Conservation (phyloP, 768 basidiomycete species). For the Ramaria sp. region DNA sequence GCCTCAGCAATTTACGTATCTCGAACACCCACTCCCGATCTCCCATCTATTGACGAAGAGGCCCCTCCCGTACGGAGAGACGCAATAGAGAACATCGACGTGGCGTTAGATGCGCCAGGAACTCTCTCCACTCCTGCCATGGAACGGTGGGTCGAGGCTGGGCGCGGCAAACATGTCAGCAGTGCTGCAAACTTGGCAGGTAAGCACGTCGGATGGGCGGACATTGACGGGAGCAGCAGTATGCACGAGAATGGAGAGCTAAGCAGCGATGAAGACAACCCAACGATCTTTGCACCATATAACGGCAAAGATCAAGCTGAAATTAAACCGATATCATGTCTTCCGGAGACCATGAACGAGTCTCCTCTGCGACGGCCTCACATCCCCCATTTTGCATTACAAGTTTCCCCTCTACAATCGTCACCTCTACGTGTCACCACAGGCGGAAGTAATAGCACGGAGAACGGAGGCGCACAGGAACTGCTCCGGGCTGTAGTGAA, state of each 20-base stretch:
- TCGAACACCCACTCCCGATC: not conserved
- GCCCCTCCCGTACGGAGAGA: not conserved
- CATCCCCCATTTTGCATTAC: slow-evolving; percentile 21
- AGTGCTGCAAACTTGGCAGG: slow-evolving; percentile 24
- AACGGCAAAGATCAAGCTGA: slow-evolving; percentile 21
- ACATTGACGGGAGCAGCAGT: slow-evolving; percentile 15
- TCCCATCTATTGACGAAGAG: not conserved
- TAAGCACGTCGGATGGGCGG: slow-evolving; percentile 40
- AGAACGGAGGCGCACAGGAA: slow-evolving; percentile 40
- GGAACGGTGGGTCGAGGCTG: slow-evolving; percentile 38
- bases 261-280: slow-evolving; percentile 9
- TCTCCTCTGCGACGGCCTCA: slow-evolving; percentile 7
- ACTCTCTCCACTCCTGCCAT: slow-evolving; percentile 46
- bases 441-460: slow-evolving; percentile 17
- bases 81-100: not conserved
- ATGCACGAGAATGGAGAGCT: slow-evolving; percentile 13
- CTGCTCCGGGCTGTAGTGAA: slow-evolving; percentile 53
- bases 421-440: slow-evolving; percentile 17
- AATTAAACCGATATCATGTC: slow-evolving; percentile 17
- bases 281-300: not conserved
- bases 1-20: not conserved
- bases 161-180: slow-evolving; percentile 17
- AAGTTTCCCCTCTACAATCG: slow-evolving; percentile 44
- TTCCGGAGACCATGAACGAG: not conserved
- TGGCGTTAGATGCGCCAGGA: not conserved